phyloP scores from a whole-genome alignment of 176 grass and related monocot genomes.

The Musa acuminata region DNA sequence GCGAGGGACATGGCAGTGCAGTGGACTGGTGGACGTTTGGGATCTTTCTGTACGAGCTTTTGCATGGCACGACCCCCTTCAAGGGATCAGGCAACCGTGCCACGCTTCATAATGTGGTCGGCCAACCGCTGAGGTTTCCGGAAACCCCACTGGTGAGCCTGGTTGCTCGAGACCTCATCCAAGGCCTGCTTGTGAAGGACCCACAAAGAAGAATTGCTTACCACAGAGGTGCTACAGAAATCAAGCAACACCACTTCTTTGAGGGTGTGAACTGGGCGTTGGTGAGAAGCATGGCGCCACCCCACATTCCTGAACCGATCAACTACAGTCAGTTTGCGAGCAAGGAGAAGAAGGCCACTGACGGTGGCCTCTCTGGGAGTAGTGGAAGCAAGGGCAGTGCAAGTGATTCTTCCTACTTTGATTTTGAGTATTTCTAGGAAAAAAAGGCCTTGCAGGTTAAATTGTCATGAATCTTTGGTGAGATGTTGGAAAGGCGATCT shows the following conservation, averaged over 20 bases:
- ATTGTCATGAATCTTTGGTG: neutral
- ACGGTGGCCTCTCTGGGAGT: constrained; percentile 21
- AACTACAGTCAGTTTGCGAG: constrained; percentile 17
- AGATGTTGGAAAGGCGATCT: neutral
- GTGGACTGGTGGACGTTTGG: constrained; percentile 97
- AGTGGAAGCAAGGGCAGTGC: constrained; percentile 25
- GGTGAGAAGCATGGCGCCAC: constrained; percentile 60
- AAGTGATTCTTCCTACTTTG: constrained; percentile 40
- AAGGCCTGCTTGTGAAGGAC: constrained; percentile 63
- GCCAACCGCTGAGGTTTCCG: constrained; percentile 76
- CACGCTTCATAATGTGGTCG: constrained; percentile 75
- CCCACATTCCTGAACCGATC: constrained; percentile 40
- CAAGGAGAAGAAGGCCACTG: constrained; percentile 20
- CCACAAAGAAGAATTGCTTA: constrained; percentile 53
- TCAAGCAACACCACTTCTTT: constrained; percentile 84
- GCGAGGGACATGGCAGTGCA: constrained; percentile 82
- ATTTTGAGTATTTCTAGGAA: constrained; percentile 74
- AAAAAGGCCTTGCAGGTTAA: too few species aligned
- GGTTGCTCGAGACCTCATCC: constrained; percentile 61
- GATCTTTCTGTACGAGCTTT: constrained; percentile 72
- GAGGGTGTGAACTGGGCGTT: constrained; percentile 82
- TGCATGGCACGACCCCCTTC: constrained; percentile 73
- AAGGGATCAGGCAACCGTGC: constrained; percentile 81
- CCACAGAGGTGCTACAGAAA: constrained; percentile 54
- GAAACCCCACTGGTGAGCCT: constrained; percentile 44